Evolutionary conservation across 345 rosid species (phyloP), one percentile per base, ranked within the genome.

Genomic region (Hirschfeldia incana): DNA sequence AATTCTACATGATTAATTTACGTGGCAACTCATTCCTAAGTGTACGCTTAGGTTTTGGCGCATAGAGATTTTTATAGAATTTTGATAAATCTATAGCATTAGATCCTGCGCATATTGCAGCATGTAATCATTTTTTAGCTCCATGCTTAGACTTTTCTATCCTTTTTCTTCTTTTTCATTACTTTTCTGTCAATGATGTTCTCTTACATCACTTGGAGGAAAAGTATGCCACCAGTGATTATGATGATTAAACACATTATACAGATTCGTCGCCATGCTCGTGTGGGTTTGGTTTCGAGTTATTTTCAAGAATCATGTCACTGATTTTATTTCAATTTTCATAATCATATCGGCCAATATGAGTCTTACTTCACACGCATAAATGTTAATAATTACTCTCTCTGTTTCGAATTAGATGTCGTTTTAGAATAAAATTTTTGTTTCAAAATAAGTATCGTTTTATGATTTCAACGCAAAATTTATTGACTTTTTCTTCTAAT

Each of bases 201-300:
- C 15, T 46, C 69, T 67, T 73, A 60, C 55, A 73, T 79, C 64
- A 73, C 82, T 79, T 79, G 34, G 49, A 73, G 34, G 16, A 73
- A 78, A 78, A 67, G 63, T 46, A 67, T 42, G 16, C 74, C 74
- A 46, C 69, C 33, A 49, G 67, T 79, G 69, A 79, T 79, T 61
- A 61, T 62, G 62, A 27, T 39, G 44, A 79, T 67, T 8, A 63
- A 26, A 4, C 28, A 65, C 65, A 55, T 36, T 13, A n/a, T 16
- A 55, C 71, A 70, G 39, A 53, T 30, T 15, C 55, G 65, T 36
- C 9, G 58, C 58, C 75, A 77, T 64, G 80, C 65, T 63, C 76
- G 63, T 78, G 77, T 78, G 73, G 69, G 73, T 66, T 67, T 79
- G 75, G 55, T 73, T 79, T 79, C 33, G 33, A 61, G 28, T 74